Conservation (phyloP, 257 asterid species). For the Euphrasia confusa region DNA sequence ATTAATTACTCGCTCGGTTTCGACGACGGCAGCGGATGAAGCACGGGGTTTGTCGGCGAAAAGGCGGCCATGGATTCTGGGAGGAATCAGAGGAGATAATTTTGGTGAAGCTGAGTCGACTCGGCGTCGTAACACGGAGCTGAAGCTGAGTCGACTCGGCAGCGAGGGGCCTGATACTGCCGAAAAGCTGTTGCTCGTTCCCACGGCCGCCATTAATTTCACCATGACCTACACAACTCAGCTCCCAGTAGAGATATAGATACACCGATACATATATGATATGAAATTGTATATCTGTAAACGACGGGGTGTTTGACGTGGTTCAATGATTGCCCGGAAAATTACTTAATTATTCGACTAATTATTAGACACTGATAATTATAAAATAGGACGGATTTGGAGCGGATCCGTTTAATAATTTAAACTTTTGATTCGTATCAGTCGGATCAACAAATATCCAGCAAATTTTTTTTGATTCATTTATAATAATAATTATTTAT, state of each 20-base stretch:
- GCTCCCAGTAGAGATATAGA: neutral
- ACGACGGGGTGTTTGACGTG: slow-evolving; percentile 18
- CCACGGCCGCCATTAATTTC: slow-evolving; percentile 28
- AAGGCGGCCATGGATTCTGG: slow-evolving; percentile 27
- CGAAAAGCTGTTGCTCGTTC: slow-evolving; percentile 17
- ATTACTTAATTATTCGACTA: neutral
- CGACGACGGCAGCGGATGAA: slow-evolving; percentile 38
- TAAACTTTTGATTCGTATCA: too few species aligned
- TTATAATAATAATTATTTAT: too few species aligned
- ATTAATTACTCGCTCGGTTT: slow-evolving; percentile 41
- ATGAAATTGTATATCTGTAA: neutral
- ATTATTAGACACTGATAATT: too few species aligned
- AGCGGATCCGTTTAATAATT: too few species aligned
- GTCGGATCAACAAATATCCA: too few species aligned
- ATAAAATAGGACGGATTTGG: too few species aligned
- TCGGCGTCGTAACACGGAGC: slow-evolving; percentile 26
- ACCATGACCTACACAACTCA: slow-evolving; percentile 7
- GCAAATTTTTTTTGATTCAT: too few species aligned
- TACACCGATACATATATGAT: too few species aligned
- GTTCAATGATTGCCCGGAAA: slow-evolving; percentile 15
- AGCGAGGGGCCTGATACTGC: slow-evolving; percentile 28
- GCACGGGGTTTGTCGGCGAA: slow-evolving; percentile 30
- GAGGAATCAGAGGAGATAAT: slow-evolving; percentile 25
- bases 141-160: slow-evolving; percentile 33
- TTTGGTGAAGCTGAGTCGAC: slow-evolving; percentile 26